A percentile compares a stretch with the other conserved stretches of the same genome.
Conservation (phyloP, 495 filamentous ascomycete genomes). For the Lineolata rhizophorae region DNA sequence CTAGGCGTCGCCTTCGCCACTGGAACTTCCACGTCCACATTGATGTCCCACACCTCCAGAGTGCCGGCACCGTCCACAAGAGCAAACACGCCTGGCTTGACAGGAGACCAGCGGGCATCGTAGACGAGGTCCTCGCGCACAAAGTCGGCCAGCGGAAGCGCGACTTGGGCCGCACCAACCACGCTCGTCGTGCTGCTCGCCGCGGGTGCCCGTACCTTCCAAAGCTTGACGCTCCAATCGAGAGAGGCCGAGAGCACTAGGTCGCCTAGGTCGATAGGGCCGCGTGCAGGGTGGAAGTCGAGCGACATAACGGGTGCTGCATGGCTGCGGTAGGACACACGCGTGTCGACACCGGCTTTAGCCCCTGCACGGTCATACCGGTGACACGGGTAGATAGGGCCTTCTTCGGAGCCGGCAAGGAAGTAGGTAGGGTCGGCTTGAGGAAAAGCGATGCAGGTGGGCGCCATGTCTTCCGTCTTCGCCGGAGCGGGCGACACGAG, state of each 20-base stretch:
- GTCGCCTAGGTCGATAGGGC: slow-evolving; percentile 86
- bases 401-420: slow-evolving; percentile 90
- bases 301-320: slow-evolving; percentile 89
- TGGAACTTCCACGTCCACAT: slow-evolving; percentile 76
- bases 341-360: slow-evolving; percentile 77
- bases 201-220: slow-evolving; percentile 69
- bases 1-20: slow-evolving; percentile 52
- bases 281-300: slow-evolving; percentile 79
- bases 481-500: slow-evolving; percentile 66
- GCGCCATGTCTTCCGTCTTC: slow-evolving; percentile 86
- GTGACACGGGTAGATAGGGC: slow-evolving; percentile 85
- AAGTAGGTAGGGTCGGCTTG: slow-evolving; percentile 92
- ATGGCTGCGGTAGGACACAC: slow-evolving; percentile 70
- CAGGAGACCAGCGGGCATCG: slow-evolving; percentile 81
- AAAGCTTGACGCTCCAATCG: slow-evolving; percentile 94
- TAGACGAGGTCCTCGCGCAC: slow-evolving; percentile 89
- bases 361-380: slow-evolving; percentile 91
- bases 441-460: slow-evolving; percentile 92
- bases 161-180: slow-evolving; percentile 1
- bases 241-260: slow-evolving; percentile 66
- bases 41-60: slow-evolving; percentile 90
- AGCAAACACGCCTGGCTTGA: slow-evolving; percentile 80
- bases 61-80: slow-evolving; percentile 85
- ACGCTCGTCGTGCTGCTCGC: slow-evolving; percentile 26
- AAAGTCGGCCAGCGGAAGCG: slow-evolving; percentile 57